A percentile compares a stretch with the other conserved stretches of the same genome.
Conservation (phyloP, 108 stramenopile genomes). For the Parmales sp. region DNA sequence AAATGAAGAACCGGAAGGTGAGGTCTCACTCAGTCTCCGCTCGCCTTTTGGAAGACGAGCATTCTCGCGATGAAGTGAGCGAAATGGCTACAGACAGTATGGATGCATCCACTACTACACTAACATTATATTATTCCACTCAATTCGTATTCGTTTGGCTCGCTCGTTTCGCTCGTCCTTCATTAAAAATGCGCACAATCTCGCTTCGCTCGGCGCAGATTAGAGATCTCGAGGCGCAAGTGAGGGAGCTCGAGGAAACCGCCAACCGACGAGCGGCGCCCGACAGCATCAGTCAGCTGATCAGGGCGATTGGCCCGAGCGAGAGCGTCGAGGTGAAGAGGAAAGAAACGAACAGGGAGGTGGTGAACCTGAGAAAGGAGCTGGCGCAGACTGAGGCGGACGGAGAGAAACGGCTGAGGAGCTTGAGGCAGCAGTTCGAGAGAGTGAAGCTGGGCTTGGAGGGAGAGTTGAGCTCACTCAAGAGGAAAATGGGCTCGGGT, state of each 20-base stretch:
- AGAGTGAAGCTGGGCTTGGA: constrained; percentile 5
- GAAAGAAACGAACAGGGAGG: not conserved
- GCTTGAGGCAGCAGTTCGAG: constrained; percentile 8
- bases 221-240: constrained; percentile 5
- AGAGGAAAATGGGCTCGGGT: not conserved
- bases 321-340: constrained; percentile 3
- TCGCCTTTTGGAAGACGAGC: too few relatives aligned
- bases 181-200: too few relatives aligned
- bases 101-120: too few relatives aligned
- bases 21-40: too few relatives aligned
- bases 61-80: too few relatives aligned
- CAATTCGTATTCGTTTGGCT: too few relatives aligned
- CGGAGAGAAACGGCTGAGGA: not conserved
- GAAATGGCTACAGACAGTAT: too few relatives aligned
- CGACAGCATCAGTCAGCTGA: constrained; percentile 11
- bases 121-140: too few relatives aligned
- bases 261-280: not conserved
- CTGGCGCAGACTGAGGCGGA: not conserved
- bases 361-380: not conserved
- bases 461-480: not conserved
- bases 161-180: too few relatives aligned
- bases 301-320: constrained; percentile 1
- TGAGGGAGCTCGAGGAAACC: constrained; percentile 7
- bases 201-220: too few relatives aligned
- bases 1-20: not conserved